These are phyloP conservation scores for Urtica urens DNA, from an alignment of 306 rosid genomes.

Conservation along the genomic window DNA sequence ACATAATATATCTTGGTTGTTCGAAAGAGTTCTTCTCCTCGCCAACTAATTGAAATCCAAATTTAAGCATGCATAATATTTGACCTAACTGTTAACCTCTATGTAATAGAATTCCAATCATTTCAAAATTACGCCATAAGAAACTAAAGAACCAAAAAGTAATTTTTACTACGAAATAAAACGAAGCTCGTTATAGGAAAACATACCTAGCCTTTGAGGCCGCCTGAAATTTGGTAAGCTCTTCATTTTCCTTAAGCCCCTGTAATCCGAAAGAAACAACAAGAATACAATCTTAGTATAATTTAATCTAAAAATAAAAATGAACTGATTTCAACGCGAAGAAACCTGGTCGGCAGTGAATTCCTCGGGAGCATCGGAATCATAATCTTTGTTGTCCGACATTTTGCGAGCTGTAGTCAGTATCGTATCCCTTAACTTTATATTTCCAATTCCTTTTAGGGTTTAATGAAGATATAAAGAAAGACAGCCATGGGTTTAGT, in stretches of 20 bases:
- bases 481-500: not conserved
- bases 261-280: conserved; percentile 19
- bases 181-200: too few species aligned
- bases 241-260: conserved; percentile 55
- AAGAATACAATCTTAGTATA: not conserved
- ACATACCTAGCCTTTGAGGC: conserved; percentile 61
- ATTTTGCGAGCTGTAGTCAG: too few species aligned
- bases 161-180: too few species aligned
- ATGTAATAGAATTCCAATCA: too few species aligned
- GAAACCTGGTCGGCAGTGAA: conserved; percentile 60
- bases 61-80: too few species aligned
- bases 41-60: too few species aligned
- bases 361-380: conserved; percentile 77
- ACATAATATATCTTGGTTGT: too few species aligned
- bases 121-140: too few species aligned
- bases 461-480: conserved; percentile 8
- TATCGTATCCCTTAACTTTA: not conserved
- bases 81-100: too few species aligned
- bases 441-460: conserved; percentile 5
- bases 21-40: too few species aligned
- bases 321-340: conserved; percentile 3
- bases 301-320: not conserved
- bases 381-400: conserved; percentile 43
- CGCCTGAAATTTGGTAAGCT: conserved; percentile 40
- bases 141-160: not conserved